Evolutionary conservation across 768 basidiomycete genomes (phyloP).

Genomic region (Panaeolus papilionaceus): DNA sequence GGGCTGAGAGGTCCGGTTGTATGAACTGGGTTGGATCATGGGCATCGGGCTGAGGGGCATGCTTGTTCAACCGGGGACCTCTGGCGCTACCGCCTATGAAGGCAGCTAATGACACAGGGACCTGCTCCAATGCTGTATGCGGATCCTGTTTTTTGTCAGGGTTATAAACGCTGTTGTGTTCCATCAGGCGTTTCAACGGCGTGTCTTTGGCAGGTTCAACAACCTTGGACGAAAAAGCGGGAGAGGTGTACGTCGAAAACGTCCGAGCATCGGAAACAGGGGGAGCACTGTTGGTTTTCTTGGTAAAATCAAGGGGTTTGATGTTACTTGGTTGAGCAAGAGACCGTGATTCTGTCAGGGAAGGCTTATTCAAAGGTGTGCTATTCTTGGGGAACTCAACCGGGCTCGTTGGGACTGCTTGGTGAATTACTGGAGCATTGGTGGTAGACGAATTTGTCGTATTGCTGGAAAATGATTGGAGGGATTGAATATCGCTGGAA

Average conservation of each 20-base stretch:
- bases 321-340: conserved; percentile 3
- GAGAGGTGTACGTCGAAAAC: conserved; percentile 10
- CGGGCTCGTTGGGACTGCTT: conserved; percentile 21
- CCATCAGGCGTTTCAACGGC: conserved; percentile 31
- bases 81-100: conserved; percentile 83
- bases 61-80: conserved; percentile 76
- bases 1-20: conserved; percentile 58
- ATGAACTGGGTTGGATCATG: conserved; percentile 71
- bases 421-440: background rate
- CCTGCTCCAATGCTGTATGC: conserved; percentile 39
- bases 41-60: conserved; percentile 73
- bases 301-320: conserved; percentile 11
- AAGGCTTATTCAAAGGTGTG: conserved; percentile 1
- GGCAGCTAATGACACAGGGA: conserved; percentile 73
- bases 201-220: conserved; percentile 22
- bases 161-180: conserved; percentile 32
- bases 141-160: conserved; percentile 32
- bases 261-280: background rate
- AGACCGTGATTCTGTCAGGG: background rate
- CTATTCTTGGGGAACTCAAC: background rate
- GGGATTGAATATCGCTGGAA: background rate
- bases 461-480: background rate
- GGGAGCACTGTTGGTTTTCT: background rate
- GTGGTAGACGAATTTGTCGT: too few relatives aligned
- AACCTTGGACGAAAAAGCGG: conserved; percentile 12